Evolutionary conservation across 2,329 filamentous ascomycete genomes (phyloP), one percentile per base, ranked within the genome.

Genomic region (Microsporum ferrugineum): DNA sequence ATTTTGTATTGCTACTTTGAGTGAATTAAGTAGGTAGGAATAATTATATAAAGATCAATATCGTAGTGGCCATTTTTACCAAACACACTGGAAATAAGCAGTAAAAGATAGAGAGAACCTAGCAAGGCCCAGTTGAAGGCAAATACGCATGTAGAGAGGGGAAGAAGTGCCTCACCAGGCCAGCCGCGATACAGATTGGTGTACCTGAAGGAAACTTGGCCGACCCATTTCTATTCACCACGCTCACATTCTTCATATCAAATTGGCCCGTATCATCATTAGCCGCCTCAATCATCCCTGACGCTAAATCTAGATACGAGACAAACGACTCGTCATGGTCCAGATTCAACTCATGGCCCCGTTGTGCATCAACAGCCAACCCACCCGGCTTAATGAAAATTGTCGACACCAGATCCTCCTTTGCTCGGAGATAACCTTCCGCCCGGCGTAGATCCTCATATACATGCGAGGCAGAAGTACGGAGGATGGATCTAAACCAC

Each of bases 251-350:
- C 57, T 59, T 65, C 64, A 62, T 62, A 36, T 66, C 64, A 53
- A 63, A 70, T 1, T 59, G 58, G 2, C 68, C 69, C 1, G 71
- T 66, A 8, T 64, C 60, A 45, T 73, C 72, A 38, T 77, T 70
- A 0, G 73, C 77, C 3, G 73, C 74, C 66, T 81, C 78, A 17
- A 80, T 70, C 79, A 81, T 81, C 10, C 5, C 34, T 36, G 5
- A 5, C 1, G 34, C 34, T 36, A 36, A 36, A 36, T 10, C 34
- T 10, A 36, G 34, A 10, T 36, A 36, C 10, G 34, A 5, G 34
- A 36, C 10, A 10, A 36, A 36, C 5, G 34, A 0, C 66, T 76
- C 69, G 57, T 77, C 67, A 6, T 73, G 67, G 53, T 70, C 67
- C 0, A 76, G 60, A 27, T 66, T 77, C 14, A 81, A 65, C 51